Conservation (phyloP, 345 rosid species). For the Ricinus communis region DNA sequence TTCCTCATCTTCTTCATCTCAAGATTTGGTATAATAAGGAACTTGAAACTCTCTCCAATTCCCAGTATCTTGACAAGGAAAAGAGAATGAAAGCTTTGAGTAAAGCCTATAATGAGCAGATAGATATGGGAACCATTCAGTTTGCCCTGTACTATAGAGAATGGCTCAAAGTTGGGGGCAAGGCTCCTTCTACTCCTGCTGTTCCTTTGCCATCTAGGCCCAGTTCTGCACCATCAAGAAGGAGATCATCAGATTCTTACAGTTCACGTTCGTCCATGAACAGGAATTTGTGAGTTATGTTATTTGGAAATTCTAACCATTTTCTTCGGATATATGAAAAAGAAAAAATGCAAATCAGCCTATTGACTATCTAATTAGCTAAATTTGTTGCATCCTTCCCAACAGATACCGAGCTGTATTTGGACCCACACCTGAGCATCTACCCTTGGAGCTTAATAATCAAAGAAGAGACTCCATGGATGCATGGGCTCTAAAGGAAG, state of each 20-base stretch:
- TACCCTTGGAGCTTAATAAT: conserved; percentile 25
- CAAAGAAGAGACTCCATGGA: conserved; percentile 28
- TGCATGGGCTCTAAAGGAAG: conserved; percentile 22
- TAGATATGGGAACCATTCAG: conserved; percentile 51
- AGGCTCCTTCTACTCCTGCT: conserved; percentile 45
- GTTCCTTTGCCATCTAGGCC: conserved; percentile 50
- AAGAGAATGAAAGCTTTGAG: conserved; percentile 35
- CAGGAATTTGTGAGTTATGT: conserved; percentile 44
- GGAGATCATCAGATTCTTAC: conserved; percentile 51
- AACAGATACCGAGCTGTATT: conserved; percentile 52
- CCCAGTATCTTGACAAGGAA: conserved; percentile 32
- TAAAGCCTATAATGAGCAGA: conserved; percentile 41
- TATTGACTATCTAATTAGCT: neutral
- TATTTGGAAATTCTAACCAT: neutral
- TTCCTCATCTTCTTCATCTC: conserved; percentile 69
- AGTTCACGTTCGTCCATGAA: conserved; percentile 35
- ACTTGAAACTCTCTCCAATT: conserved; percentile 37
- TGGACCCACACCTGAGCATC: conserved; percentile 30
- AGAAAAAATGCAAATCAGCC: neutral
- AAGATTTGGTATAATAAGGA: conserved; percentile 61
- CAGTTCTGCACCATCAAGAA: conserved; percentile 35
- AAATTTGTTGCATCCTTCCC: neutral
- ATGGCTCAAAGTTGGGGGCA: conserved; percentile 56
- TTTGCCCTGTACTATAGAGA: conserved; percentile 55
- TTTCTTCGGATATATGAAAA: neutral